Evolutionary conservation across 1,139 yeast genomes (phyloP), one percentile per base, ranked within the genome.

Genomic region (Geotrichum candidum): DNA sequence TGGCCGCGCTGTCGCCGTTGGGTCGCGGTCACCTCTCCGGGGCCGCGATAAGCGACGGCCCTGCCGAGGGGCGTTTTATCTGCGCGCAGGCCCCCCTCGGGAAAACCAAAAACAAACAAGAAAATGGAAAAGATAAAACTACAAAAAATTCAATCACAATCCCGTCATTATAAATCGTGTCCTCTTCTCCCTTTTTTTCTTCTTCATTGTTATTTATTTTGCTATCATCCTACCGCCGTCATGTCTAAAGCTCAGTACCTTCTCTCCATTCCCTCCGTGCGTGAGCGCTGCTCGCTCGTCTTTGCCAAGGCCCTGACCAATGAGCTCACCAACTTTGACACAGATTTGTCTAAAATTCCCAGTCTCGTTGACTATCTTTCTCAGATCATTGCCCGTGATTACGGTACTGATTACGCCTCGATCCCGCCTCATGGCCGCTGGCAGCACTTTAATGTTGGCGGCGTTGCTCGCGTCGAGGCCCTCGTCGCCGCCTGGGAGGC

Each of bases 361-460:
- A 66, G 61, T 0, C 78, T 80, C 52, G 80, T 81, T 23, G 78
- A 76, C 15, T 82, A 72, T 67, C 80, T 83, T 6, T 70, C 75
- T 54, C 68, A 69, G 13, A 75, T 82, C 3, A 72, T 83, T 56
- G 69, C 71, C 33, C 74, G 81, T 51, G 83, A 80, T 63, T 81
- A 77, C 62, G 75, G 74, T 1, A 68, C 71, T 3, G 70, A 77
- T 60, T 77, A 74, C 59, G 66, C 67, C 13, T 61, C 69, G 1
- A 84, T 84, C 59, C 87, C 88, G 2, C 83, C 85, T 13, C 87
- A 84, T 69, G 87, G 87, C 2, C 76, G 88, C 62, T 83, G 84
- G 82, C 86, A 83, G 68, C 87, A 84, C 70, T 78, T 84, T 67
- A 82, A 83, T 65, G 82, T 78, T 29, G 82, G 82, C 31, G 78